Percentiles rank a stretch among this genome's conserved stretches.
Conservation (phyloP, 176 grass and related monocot species). For the Triticum timopheevii region DNA sequence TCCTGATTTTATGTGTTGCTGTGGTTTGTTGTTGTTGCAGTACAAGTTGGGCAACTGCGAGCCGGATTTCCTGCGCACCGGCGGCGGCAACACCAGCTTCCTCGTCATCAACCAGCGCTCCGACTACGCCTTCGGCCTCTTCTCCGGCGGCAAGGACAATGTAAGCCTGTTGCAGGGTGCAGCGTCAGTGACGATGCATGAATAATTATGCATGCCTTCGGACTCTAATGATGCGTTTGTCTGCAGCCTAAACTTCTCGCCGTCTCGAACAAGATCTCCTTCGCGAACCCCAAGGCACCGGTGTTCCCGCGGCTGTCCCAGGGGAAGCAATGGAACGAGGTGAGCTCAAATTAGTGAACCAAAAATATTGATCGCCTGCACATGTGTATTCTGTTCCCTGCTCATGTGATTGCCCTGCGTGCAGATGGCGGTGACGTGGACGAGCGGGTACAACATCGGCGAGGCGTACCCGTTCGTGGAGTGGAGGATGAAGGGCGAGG, state of each 20-base stretch:
- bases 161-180: not conserved
- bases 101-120: conserved; percentile 74
- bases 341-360: not conserved
- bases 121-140: conserved; percentile 74
- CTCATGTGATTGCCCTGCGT: not conserved
- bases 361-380: not conserved
- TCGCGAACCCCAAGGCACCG: conserved; percentile 66
- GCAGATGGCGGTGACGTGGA: conserved; percentile 86
- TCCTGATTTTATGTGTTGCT: not conserved
- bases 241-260: conserved; percentile 67
- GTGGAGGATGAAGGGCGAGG: conserved; percentile 54
- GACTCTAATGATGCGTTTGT: no score
- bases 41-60: conserved; percentile 67
- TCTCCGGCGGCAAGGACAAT: conserved; percentile 64
- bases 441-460: conserved; percentile 64
- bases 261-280: conserved; percentile 69
- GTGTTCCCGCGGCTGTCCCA: conserved; percentile 75
- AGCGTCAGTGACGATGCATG: not conserved
- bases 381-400: not conserved
- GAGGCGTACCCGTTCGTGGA: conserved; percentile 83
- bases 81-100: conserved; percentile 49
- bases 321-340: conserved; percentile 78
- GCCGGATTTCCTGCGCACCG: conserved; percentile 46
- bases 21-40: conserved; percentile 35
- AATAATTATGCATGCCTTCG: no score